A percentile compares a stretch with the other conserved stretches of the same genome.
These are phyloP conservation scores for Penicillium sp. DNA, from an alignment of 2,329 filamentous ascomycete species.

Conservation along the genomic window DNA sequence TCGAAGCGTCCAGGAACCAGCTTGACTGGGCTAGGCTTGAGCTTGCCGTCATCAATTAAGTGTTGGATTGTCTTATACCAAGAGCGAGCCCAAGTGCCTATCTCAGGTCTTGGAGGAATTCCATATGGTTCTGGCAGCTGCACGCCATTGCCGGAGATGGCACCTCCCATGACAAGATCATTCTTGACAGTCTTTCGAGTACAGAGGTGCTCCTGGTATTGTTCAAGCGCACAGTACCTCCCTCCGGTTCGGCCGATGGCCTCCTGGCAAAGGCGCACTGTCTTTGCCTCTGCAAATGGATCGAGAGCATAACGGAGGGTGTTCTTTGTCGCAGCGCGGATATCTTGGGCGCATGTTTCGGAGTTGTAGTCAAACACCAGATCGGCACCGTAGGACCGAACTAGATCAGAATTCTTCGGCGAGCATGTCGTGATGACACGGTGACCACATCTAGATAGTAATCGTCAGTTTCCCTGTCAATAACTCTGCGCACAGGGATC, in stretches of 20 bases:
- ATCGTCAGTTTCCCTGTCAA: not conserved
- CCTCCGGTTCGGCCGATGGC: constrained; percentile 26
- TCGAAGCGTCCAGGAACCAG: constrained; percentile 18
- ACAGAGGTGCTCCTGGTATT: constrained; percentile 24
- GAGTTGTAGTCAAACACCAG: constrained; percentile 42
- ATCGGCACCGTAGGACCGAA: constrained; percentile 38
- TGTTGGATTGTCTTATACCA: constrained; percentile 23
- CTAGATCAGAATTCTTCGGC: constrained; percentile 36
- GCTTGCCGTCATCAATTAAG: constrained; percentile 14
- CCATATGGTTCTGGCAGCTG: constrained; percentile 27
- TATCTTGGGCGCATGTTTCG: constrained; percentile 32
- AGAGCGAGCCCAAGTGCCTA: constrained; percentile 21
- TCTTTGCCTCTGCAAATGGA: constrained; percentile 25
- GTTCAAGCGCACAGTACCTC: constrained; percentile 26
- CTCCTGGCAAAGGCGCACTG: constrained; percentile 23
- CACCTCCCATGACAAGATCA: constrained; percentile 28
- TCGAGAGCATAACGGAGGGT: constrained; percentile 24
- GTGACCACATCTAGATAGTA: constrained; percentile 27
- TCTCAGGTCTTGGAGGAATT: constrained; percentile 20
- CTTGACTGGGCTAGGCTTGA: constrained; percentile 17
- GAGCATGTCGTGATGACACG: constrained; percentile 40
- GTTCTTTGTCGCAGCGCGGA: constrained; percentile 39
- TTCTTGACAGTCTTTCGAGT: constrained; percentile 24
- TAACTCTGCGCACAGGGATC: not conserved
- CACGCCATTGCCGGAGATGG: constrained; percentile 25